A percentile compares a stretch with the other conserved stretches of the same genome.
phyloP scores from a whole-genome alignment of 2,329 filamentous ascomycete species.

The Huntiella abstrusa region DNA sequence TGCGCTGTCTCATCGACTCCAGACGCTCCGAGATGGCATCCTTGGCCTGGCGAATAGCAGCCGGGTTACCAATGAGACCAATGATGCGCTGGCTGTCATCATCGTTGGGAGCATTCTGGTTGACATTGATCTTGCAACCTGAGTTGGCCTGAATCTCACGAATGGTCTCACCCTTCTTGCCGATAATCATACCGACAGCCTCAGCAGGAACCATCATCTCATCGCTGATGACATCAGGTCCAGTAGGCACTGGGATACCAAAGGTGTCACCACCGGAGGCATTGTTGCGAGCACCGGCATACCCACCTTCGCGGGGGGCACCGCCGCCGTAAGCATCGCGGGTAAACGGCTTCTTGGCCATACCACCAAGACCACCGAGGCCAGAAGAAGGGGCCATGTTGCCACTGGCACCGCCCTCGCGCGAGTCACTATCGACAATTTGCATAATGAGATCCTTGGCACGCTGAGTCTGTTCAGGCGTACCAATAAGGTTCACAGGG shows the following conservation, averaged over 20 bases:
- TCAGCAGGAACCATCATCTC: slow-evolving; percentile 75
- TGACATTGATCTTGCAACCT: slow-evolving; percentile 89
- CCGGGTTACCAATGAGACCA: slow-evolving; percentile 58
- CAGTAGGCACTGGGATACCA: slow-evolving; percentile 13
- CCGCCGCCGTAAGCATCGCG: slow-evolving; percentile 5
- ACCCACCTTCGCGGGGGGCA: slow-evolving; percentile 14
- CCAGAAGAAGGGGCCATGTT: slow-evolving; percentile 14
- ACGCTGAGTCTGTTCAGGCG: slow-evolving; percentile 50
- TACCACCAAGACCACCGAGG: slow-evolving; percentile 16
- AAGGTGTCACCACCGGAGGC: slow-evolving; percentile 16
- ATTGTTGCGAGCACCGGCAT: slow-evolving; percentile 10
- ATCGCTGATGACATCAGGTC: slow-evolving; percentile 56
- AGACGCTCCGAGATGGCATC: slow-evolving; percentile 80
- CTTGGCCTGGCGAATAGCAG: slow-evolving; percentile 66
- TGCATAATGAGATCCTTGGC: slow-evolving; percentile 83
- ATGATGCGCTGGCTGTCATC: slow-evolving; percentile 66
- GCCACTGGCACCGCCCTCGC: slow-evolving; percentile 26
- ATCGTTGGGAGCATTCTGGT: slow-evolving; percentile 49
- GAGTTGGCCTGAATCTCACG: slow-evolving; percentile 79
- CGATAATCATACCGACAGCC: slow-evolving; percentile 90
- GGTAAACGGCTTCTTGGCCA: slow-evolving; percentile 12
- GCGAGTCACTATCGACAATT: slow-evolving; percentile 80
- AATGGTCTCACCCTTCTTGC: slow-evolving; percentile 85
- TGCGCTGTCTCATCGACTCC: slow-evolving; percentile 32
- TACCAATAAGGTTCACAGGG: slow-evolving; percentile 78